phyloP scores from a whole-genome alignment of 2,329 filamentous ascomycete genomes.

The Tolypocladium nubicola region DNA sequence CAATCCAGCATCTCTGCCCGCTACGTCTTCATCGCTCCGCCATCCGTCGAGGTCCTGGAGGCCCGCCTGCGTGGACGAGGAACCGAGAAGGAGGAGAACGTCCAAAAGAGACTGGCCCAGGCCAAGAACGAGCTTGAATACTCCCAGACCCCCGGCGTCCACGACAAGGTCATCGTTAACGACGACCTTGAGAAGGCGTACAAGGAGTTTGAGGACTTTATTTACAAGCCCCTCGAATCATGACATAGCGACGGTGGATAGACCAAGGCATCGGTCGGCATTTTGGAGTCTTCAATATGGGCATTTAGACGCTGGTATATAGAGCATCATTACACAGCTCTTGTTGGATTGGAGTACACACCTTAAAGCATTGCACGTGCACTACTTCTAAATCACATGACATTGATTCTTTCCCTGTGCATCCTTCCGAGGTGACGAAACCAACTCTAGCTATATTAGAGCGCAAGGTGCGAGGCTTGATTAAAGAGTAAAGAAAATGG shows the following conservation, averaged over 20 bases:
- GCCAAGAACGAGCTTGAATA: constrained; percentile 67
- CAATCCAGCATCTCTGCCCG: constrained; percentile 61
- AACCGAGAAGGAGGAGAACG: constrained; percentile 66
- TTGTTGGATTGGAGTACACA: not conserved
- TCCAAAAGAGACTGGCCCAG: constrained; percentile 59
- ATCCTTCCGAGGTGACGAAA: constrained; percentile 11
- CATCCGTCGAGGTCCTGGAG: constrained; percentile 65
- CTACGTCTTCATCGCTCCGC: constrained; percentile 79
- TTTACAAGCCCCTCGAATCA: constrained; percentile 24
- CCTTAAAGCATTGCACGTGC: not conserved
- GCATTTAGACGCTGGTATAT: not conserved
- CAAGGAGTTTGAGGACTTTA: constrained; percentile 39
- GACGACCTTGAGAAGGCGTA: constrained; percentile 39
- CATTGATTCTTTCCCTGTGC: not conserved
- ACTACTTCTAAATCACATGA: not conserved
- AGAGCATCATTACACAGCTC: not conserved
- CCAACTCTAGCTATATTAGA: constrained; percentile 18
- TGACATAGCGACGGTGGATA: not conserved
- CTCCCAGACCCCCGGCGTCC: constrained; percentile 50
- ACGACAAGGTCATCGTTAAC: constrained; percentile 28
- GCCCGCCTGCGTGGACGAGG: constrained; percentile 60
- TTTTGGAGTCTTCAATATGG: not conserved
- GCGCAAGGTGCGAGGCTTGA: constrained; percentile 22
- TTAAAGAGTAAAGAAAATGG: constrained; percentile 27
- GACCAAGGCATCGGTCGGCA: not conserved